Percentiles rank a stretch among this genome's conserved stretches.
Conservation (phyloP, 352 stramenopile species). For the Globisporangium iwayamae region DNA sequence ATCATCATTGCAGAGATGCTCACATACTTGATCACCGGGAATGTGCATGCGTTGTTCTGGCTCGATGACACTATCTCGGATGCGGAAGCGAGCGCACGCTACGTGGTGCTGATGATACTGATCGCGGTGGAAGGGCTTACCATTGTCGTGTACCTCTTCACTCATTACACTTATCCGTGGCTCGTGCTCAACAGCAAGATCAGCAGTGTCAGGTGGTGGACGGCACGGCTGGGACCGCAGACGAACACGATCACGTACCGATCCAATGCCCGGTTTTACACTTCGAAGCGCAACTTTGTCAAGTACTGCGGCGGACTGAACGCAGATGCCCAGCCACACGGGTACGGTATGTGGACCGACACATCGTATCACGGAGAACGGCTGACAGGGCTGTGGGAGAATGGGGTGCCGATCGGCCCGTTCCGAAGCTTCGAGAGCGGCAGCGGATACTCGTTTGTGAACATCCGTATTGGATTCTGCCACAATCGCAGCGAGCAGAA, state of each 20-base stretch:
- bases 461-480: constrained; percentile 70
- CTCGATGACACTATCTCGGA: constrained; percentile 29
- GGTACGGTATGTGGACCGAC: constrained; percentile 70
- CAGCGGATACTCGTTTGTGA: constrained; percentile 71
- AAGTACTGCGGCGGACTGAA: constrained; percentile 70
- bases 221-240: constrained; percentile 33
- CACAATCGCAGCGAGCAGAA: constrained; percentile 39
- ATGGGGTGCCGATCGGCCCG: constrained; percentile 68
- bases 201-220: constrained; percentile 44
- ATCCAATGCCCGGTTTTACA: constrained; percentile 44
- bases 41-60: constrained; percentile 51
- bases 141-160: constrained; percentile 52
- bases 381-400: constrained; percentile 61
- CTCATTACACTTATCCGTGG: constrained; percentile 64
- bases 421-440: constrained; percentile 74
- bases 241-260: constrained; percentile 52
- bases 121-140: constrained; percentile 42
- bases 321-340: constrained; percentile 48
- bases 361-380: constrained; percentile 70
- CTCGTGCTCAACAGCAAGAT: constrained; percentile 46
- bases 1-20: constrained; percentile 63
- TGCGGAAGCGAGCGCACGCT: constrained; percentile 23
- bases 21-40: constrained; percentile 44
- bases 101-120: constrained; percentile 26
- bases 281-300: constrained; percentile 39